These are phyloP conservation scores for Pisolithus tinctorius DNA, from an alignment of 768 basidiomycete species.

Conservation along the genomic window DNA sequence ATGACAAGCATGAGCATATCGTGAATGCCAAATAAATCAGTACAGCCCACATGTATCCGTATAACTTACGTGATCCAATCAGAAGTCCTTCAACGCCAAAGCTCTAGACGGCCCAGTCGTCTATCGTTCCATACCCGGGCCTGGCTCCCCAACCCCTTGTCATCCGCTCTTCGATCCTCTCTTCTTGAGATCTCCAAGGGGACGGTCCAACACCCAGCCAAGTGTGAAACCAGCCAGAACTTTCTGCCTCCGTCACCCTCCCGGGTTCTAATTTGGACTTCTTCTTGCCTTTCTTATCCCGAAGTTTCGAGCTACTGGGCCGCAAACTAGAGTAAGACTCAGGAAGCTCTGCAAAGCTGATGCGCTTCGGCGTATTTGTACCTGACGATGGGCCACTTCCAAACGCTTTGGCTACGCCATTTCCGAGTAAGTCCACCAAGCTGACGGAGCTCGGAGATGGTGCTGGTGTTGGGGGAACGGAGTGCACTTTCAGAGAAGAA, in stretches of 20 bases:
- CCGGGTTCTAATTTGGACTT: constrained; percentile 30
- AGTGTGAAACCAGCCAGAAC: constrained; percentile 17
- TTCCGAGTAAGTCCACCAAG: constrained; percentile 22
- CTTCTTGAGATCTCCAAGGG: constrained; percentile 31
- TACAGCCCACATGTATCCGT: constrained; percentile 3
- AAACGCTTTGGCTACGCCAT: constrained; percentile 22
- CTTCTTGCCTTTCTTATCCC: constrained; percentile 23
- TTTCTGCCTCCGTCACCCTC: constrained; percentile 21
- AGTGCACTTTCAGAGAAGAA: constrained; percentile 37
- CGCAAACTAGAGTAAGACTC: constrained; percentile 49
- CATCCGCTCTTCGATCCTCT: constrained; percentile 48
- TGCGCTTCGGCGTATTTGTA: constrained; percentile 62
- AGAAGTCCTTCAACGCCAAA: not conserved
- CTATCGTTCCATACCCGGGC: constrained; percentile 34
- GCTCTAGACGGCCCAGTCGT: constrained; percentile 50
- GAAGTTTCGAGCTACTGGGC: constrained; percentile 29
- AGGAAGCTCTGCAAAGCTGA: constrained; percentile 70
- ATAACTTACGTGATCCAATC: constrained; percentile 9
- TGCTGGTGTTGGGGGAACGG: constrained; percentile 30
- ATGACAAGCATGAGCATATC: not conserved
- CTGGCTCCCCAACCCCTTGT: constrained; percentile 42
- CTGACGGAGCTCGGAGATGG: constrained; percentile 28
- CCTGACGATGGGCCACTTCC: constrained; percentile 43
- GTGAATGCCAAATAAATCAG: not conserved
- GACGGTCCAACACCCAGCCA: constrained; percentile 15